These are phyloP conservation scores for Annulohypoxylon maeteangense DNA, from an alignment of 495 filamentous ascomycete species.

Conservation along the genomic window DNA sequence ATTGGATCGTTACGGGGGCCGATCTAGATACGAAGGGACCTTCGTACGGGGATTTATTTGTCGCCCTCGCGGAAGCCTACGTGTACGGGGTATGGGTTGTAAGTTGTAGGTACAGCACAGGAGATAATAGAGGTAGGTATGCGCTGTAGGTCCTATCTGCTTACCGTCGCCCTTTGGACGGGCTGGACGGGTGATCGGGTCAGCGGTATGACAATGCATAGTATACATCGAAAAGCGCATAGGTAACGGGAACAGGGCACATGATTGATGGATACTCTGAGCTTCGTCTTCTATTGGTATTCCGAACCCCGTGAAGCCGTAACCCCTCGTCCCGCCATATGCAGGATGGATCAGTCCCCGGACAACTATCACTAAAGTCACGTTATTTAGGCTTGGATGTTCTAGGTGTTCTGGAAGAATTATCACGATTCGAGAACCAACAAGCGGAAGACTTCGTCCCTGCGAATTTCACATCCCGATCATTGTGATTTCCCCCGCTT, in stretches of 20 bases:
- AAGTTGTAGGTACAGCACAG: not conserved
- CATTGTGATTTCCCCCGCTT: not conserved
- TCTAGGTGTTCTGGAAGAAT: constrained; percentile 1
- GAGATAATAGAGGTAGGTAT: not conserved
- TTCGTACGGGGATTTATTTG: constrained; percentile 33
- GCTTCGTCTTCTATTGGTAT: not conserved
- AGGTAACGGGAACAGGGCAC: not conserved
- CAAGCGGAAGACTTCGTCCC: constrained; percentile 9
- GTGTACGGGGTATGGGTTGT: not conserved
- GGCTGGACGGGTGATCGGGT: not conserved
- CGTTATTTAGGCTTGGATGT: constrained; percentile 1
- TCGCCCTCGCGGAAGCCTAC: constrained; percentile 9
- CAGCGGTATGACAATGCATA: not conserved
- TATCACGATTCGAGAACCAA: not conserved
- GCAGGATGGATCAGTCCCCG: not conserved
- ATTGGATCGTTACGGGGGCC: constrained; percentile 1
- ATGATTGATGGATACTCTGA: not conserved
- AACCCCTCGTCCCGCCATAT: not conserved
- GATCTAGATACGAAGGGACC: constrained; percentile 19
- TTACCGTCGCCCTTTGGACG: not conserved
- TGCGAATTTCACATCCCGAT: constrained; percentile 21
- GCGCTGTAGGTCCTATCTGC: not conserved
- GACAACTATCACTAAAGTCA: not conserved
- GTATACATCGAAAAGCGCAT: not conserved
- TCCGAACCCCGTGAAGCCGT: not conserved